Base-by-base conservation (phyloP, 805 yeast species). In the Isabelozyma gotoi region DNA sequence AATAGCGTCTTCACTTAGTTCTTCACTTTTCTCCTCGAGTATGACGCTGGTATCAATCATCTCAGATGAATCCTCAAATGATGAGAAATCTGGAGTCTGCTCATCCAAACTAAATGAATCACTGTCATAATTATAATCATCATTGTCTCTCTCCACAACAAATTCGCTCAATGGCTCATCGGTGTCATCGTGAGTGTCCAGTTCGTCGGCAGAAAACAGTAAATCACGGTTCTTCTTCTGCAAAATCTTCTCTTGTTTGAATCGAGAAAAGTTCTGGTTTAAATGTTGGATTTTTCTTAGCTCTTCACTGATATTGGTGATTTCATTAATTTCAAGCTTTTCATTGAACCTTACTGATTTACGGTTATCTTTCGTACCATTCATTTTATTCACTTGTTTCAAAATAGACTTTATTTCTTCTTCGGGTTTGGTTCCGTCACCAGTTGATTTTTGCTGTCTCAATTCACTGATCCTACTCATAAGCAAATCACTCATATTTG, bases 321-420 rank as follows among this genome's bases (percentile, higher is more conserved):
- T 71, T 44, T 80, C 81, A 47, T 81, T 82, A 8, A 85, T 75
- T 36, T 81, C 78, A 24, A 81, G 66, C 2, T 64, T 64, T 1
- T 71, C 69, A 0, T 82, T 71, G 62, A 84, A 84, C 14, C 73
- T 60, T 7, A 84, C 88, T 2, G 76, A 62, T 51, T 80, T 81
- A 48, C 68, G 68, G n/a, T 27, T 19, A 32, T 40, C 39, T 36
- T 36, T 36, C 3, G 19, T 35, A 12, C 10, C 19, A 34, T 17
- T 34, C 11, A 15, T 18, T 17, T 14, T 35, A 3, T 6, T 11
- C 29, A 10, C 17, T 2, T 11, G 19, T 32, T 37, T 14, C 29
- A n/a, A 20, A 24, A 20, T 24, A 12, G 39, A 20, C 16, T 36
- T 36, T 19, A n/a, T 16, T 32, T 40, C 43, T 14, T 16, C 14